Percentiles rank a stretch among this genome's conserved stretches.
These are phyloP conservation scores for Fusarium dlaminii DNA, from an alignment of 2,329 filamentous ascomycete species.

Conservation along the genomic window DNA sequence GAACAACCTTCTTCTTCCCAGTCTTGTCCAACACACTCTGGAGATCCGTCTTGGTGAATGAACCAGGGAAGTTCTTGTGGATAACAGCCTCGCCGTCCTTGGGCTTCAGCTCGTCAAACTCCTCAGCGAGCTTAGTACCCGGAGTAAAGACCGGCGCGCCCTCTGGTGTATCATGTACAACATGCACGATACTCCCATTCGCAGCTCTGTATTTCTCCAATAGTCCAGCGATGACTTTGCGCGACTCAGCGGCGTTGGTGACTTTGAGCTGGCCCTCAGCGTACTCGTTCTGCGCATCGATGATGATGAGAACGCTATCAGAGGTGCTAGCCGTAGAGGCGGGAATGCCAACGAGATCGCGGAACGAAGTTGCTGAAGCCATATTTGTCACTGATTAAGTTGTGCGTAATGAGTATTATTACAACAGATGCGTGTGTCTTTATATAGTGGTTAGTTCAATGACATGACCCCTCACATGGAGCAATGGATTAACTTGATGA, in stretches of 20 bases:
- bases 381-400: neutral
- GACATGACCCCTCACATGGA: neutral
- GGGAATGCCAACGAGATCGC: slow-evolving; percentile 56
- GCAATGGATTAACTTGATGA: neutral
- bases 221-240: slow-evolving; percentile 65
- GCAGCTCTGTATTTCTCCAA: slow-evolving; percentile 68
- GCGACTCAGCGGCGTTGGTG: slow-evolving; percentile 60
- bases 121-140: slow-evolving; percentile 65
- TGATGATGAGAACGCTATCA: slow-evolving; percentile 72
- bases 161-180: slow-evolving; percentile 66
- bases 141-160: slow-evolving; percentile 75
- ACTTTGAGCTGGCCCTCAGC: slow-evolving; percentile 66
- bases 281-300: slow-evolving; percentile 78
- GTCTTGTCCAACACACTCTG: slow-evolving; percentile 59
- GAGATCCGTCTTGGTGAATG: slow-evolving; percentile 69
- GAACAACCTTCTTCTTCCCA: slow-evolving; percentile 67
- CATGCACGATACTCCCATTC: slow-evolving; percentile 64
- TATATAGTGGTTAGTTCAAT: neutral
- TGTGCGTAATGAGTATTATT: too few species aligned
- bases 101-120: slow-evolving; percentile 68
- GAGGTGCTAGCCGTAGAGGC: slow-evolving; percentile 64
- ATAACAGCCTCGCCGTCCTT: slow-evolving; percentile 65
- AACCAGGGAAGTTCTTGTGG: slow-evolving; percentile 65
- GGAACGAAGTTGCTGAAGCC: slow-evolving; percentile 13
- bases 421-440: neutral